These are phyloP conservation scores for Geotrichum australiense DNA, from an alignment of 1,139 yeast species.

Conservation along the genomic window DNA sequence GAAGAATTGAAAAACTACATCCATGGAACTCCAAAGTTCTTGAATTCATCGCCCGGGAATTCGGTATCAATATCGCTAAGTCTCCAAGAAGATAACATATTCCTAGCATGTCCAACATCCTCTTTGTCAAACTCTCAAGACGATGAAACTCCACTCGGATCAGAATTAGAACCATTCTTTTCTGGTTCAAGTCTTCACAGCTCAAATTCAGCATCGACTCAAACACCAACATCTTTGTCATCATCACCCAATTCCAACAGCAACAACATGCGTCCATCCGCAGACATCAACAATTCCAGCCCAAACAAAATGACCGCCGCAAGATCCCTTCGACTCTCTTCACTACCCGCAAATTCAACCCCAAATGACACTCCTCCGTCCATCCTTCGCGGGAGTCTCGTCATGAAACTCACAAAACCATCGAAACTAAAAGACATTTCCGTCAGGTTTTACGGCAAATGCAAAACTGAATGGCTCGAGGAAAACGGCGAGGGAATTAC, in stretches of 20 bases:
- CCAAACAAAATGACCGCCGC: neutral
- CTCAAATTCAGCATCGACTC: neutral
- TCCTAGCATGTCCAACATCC: slow-evolving; percentile 10
- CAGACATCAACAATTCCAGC: neutral
- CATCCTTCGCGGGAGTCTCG: slow-evolving; percentile 70
- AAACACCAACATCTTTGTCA: neutral
- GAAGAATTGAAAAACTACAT: too few species aligned
- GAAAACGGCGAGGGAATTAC: slow-evolving; percentile 6
- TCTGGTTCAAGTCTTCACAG: neutral
- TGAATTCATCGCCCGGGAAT: slow-evolving; percentile 3
- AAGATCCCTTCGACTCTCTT: slow-evolving; percentile 7
- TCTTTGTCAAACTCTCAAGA: slow-evolving; percentile 1
- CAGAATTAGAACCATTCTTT: neutral
- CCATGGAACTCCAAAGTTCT: slow-evolving; percentile 3
- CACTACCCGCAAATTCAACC: slow-evolving; percentile 10
- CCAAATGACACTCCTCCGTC: slow-evolving; percentile 56
- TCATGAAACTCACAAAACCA: slow-evolving; percentile 63
- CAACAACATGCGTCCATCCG: neutral
- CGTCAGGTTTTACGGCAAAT: slow-evolving; percentile 56
- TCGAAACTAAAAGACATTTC: slow-evolving; percentile 58
- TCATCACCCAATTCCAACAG: neutral
- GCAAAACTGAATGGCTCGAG: slow-evolving; percentile 85
- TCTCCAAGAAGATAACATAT: slow-evolving; percentile 8
- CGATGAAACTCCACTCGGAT: neutral
- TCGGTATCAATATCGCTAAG: slow-evolving; percentile 4